These are phyloP conservation scores for Linaria vulgaris DNA, from an alignment of 257 asterid genomes.

Conservation along the genomic window DNA sequence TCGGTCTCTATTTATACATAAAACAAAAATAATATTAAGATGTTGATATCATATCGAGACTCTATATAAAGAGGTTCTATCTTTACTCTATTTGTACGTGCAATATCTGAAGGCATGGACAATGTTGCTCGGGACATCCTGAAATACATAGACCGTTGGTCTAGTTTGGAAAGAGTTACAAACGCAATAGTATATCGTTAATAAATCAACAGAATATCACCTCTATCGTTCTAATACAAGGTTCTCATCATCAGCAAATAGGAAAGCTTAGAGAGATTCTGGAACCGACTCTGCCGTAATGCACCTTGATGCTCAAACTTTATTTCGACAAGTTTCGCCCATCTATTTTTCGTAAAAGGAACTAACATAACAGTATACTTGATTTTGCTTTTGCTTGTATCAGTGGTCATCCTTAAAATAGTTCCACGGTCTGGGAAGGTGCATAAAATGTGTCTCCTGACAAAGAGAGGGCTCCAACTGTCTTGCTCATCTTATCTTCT, in stretches of 20 bases:
- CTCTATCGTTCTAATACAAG: constrained; percentile 49
- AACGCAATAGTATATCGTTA: too few relatives aligned
- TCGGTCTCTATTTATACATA: constrained; percentile 48
- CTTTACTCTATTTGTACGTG: constrained; percentile 48
- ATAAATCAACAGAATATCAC: constrained; percentile 33
- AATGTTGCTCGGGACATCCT: constrained; percentile 72
- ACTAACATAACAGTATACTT: constrained; percentile 46
- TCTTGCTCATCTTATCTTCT: constrained; percentile 60
- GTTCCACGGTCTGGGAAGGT: constrained; percentile 77
- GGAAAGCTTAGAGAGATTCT: constrained; percentile 61
- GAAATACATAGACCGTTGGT: constrained; percentile 18
- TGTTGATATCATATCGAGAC: constrained; percentile 7
- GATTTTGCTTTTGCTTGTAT: constrained; percentile 39
- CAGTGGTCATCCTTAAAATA: constrained; percentile 58
- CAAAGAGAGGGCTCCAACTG: constrained; percentile 51
- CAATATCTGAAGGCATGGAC: constrained; percentile 60
- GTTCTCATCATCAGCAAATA: constrained; percentile 60
- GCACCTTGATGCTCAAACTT: constrained; percentile 50
- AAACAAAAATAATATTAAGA: constrained; percentile 17
- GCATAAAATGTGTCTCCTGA: constrained; percentile 62
- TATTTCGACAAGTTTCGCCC: constrained; percentile 58
- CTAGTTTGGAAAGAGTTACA: too few relatives aligned
- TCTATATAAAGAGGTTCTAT: constrained; percentile 23
- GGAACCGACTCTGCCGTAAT: constrained; percentile 60
- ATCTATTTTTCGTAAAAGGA: constrained; percentile 54